Percentiles rank a stretch among this genome's conserved stretches.
These are phyloP conservation scores for Exophiala spinifera DNA, from an alignment of 2,329 filamentous ascomycete species.

Conservation along the genomic window DNA sequence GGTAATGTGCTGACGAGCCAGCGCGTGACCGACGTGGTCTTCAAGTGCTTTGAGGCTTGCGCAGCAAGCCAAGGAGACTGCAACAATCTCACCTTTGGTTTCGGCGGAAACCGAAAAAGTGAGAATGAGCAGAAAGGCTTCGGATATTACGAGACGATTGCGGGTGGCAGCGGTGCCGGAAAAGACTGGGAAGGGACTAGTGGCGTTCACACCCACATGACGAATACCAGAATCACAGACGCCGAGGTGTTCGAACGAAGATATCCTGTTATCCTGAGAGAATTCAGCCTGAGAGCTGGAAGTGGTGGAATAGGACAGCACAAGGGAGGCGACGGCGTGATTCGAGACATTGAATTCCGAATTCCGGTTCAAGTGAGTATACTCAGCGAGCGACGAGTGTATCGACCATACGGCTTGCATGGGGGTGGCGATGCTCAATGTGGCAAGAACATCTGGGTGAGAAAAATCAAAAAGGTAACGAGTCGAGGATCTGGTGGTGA, in stretches of 20 bases:
- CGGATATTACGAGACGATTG: slow-evolving; percentile 86
- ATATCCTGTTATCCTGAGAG: slow-evolving; percentile 71
- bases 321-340: slow-evolving; percentile 70
- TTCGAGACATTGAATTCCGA: slow-evolving; percentile 80
- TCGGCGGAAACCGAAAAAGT: slow-evolving; percentile 60
- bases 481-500: slow-evolving; percentile 36
- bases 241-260: slow-evolving; percentile 76
- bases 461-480: slow-evolving; percentile 59
- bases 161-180: slow-evolving; percentile 74
- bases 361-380: slow-evolving; percentile 78
- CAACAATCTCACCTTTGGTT: slow-evolving; percentile 83
- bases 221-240: slow-evolving; percentile 82
- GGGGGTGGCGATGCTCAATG: slow-evolving; percentile 76
- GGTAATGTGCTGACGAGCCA: slow-evolving; percentile 79
- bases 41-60: slow-evolving; percentile 75
- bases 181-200: slow-evolving; percentile 71
- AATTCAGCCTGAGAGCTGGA: slow-evolving; percentile 65
- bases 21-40: slow-evolving; percentile 77
- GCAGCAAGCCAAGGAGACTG: slow-evolving; percentile 77
- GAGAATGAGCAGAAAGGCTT: slow-evolving; percentile 61
- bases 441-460: slow-evolving; percentile 84
- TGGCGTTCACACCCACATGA: slow-evolving; percentile 82
- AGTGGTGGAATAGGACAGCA: slow-evolving; percentile 67
- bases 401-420: slow-evolving; percentile 75
- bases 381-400: slow-evolving; percentile 71